Evolutionary conservation across 805 yeast species (phyloP).

Genomic region (Ogataea chonburiensis): DNA sequence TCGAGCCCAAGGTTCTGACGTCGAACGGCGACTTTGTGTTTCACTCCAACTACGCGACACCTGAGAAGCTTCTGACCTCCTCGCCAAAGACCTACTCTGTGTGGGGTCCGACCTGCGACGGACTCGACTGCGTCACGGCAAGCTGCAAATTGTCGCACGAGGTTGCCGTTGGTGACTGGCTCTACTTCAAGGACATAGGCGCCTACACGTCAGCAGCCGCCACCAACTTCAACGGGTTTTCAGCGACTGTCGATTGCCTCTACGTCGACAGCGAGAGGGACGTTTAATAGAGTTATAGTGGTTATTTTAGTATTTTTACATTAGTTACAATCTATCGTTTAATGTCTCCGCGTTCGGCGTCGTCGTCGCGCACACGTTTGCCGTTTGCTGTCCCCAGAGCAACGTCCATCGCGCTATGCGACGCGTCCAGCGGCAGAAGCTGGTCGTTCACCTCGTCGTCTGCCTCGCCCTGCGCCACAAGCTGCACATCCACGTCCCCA

Average conservation of each 20-base stretch:
- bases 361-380: conserved; percentile 37
- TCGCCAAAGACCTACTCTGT: conserved; percentile 50
- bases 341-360: too few species aligned
- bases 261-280: too few species aligned
- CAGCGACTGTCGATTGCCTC: conserved; percentile 53
- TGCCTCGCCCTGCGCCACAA: conserved; percentile 29
- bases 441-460: conserved; percentile 29
- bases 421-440: conserved; percentile 15
- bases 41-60: conserved; percentile 15
- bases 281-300: too few species aligned
- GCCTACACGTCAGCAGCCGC: conserved; percentile 93
- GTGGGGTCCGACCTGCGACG: conserved; percentile 99
- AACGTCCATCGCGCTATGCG: conserved; percentile 29
- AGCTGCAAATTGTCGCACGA: conserved; percentile 53
- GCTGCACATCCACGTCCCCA: conserved; percentile 16
- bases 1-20: conserved; percentile 64
- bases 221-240: conserved; percentile 90
- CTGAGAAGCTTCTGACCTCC: conserved; percentile 12
- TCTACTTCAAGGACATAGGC: conserved; percentile 78
- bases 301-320: too few species aligned
- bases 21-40: conserved; percentile 43
- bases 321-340: too few species aligned
- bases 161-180: conserved; percentile 87
- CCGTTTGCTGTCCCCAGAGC: conserved; percentile 35
- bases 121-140: conserved; percentile 76